These are phyloP conservation scores for Craterostigma plantagineum DNA, from an alignment of 257 asterid genomes.

Conservation along the genomic window DNA sequence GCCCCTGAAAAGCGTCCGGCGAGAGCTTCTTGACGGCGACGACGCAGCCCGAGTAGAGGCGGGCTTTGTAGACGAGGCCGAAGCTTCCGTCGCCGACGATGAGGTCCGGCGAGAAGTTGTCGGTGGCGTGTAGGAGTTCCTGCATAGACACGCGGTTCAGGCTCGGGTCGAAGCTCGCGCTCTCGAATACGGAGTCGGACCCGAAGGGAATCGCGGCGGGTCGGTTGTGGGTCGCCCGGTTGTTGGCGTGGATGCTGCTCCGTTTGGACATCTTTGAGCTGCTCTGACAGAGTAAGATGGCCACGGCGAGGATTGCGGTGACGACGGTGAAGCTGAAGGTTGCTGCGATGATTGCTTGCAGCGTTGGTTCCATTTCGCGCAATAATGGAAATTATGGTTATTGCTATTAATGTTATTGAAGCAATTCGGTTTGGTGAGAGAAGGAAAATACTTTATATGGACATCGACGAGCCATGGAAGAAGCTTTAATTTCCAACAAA, in stretches of 20 bases:
- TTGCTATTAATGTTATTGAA: too few relatives aligned
- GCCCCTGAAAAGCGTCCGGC: constrained; percentile 74
- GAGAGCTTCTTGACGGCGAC: constrained; percentile 68
- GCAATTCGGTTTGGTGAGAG: too few relatives aligned
- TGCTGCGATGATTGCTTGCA: constrained; percentile 45
- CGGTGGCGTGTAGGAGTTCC: constrained; percentile 51
- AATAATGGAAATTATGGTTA: too few relatives aligned
- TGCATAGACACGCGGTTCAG: constrained; percentile 44
- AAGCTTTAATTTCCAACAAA: too few relatives aligned
- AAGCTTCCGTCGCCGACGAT: constrained; percentile 85
- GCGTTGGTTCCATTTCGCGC: constrained; percentile 15
- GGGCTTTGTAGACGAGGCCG: constrained; percentile 76
- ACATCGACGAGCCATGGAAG: too few relatives aligned
- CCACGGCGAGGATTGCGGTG: constrained; percentile 20
- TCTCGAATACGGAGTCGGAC: constrained; percentile 23
- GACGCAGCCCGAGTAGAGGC: constrained; percentile 34
- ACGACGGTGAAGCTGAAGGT: constrained; percentile 29
- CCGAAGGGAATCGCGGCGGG: constrained; percentile 10
- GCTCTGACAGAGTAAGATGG: constrained; percentile 22
- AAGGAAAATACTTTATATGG: too few relatives aligned
- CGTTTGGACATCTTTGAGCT: constrained; percentile 1
- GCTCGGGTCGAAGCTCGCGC: constrained; percentile 50
- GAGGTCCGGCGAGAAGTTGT: constrained; percentile 48
- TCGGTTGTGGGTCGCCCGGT: constrained; percentile 8
- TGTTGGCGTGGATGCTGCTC: constrained; percentile 11